A percentile compares a stretch with the other conserved stretches of the same genome.
Conservation (phyloP, 306 rosid genomes). For the Glycine tomentella region DNA sequence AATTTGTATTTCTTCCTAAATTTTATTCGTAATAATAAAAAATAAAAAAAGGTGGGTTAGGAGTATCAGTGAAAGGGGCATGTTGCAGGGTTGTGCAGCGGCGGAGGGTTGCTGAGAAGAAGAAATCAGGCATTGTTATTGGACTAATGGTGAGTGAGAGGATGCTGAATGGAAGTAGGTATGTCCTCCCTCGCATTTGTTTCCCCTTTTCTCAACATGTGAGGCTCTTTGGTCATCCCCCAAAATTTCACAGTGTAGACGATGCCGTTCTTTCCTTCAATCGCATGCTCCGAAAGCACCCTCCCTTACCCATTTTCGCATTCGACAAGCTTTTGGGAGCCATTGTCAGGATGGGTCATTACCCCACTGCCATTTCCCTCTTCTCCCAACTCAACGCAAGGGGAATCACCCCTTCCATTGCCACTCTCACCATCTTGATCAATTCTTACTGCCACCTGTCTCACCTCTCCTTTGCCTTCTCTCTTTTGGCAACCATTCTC, state of each 20-base stretch:
- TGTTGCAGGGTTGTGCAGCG: not conserved
- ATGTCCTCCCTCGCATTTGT: constrained; percentile 36
- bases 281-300: constrained; percentile 29
- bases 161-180: constrained; percentile 48
- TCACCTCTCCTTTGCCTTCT: constrained; percentile 48
- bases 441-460: constrained; percentile 48
- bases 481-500: constrained; percentile 47
- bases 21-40: no score
- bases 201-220: constrained; percentile 31
- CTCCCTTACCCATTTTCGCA: constrained; percentile 32
- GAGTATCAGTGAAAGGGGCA: no score
- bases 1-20: no score
- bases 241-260: constrained; percentile 29
- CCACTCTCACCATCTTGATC: constrained; percentile 47
- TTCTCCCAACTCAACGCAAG: constrained; percentile 19
- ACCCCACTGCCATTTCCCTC: constrained; percentile 48
- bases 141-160: not conserved
- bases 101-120: not conserved
- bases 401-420: constrained; percentile 44
- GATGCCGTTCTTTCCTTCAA: constrained; percentile 44
- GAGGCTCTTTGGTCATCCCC: constrained; percentile 33
- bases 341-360: constrained; percentile 46
- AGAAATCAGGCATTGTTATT: no score
- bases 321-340: constrained; percentile 46
- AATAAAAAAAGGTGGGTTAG: no score